phyloP scores from a whole-genome alignment of 169 alveolate genomes.

The Amoebophrya sp. region DNA sequence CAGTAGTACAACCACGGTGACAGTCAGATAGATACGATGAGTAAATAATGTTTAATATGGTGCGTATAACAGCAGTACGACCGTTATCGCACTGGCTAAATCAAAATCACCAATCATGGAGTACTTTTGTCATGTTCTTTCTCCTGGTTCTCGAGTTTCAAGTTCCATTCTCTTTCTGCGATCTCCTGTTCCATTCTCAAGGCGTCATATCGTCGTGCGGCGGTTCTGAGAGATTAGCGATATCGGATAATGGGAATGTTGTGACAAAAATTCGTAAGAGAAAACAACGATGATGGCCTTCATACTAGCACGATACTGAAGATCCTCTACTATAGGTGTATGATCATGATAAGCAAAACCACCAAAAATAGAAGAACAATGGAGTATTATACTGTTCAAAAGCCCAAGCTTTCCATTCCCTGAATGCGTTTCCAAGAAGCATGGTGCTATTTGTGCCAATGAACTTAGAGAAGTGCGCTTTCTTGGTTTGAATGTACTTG shows the following conservation, averaged over 20 bases:
- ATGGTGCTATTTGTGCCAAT: not conserved
- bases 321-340: not conserved
- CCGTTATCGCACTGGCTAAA: too few relatives aligned
- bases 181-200: conserved; percentile 14
- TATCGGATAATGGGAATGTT: too few relatives aligned
- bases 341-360: not conserved
- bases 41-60: too few relatives aligned
- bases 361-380: not conserved
- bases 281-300: too few relatives aligned
- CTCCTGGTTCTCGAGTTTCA: conserved; percentile 15
- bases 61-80: too few relatives aligned
- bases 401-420: conserved; percentile 1
- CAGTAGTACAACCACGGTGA: too few relatives aligned
- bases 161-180: not conserved
- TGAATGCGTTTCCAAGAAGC: not conserved
- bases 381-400: not conserved
- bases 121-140: not conserved
- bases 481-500: not conserved
- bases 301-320: too few relatives aligned
- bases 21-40: too few relatives aligned
- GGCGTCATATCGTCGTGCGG: not conserved
- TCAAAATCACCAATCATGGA: not conserved
- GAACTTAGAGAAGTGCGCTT: conserved; percentile 19
- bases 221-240: too few relatives aligned
- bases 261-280: too few relatives aligned